Evolutionary conservation across 1,139 yeast genomes (phyloP).

Genomic region (Meyerozyma elateridarum): DNA sequence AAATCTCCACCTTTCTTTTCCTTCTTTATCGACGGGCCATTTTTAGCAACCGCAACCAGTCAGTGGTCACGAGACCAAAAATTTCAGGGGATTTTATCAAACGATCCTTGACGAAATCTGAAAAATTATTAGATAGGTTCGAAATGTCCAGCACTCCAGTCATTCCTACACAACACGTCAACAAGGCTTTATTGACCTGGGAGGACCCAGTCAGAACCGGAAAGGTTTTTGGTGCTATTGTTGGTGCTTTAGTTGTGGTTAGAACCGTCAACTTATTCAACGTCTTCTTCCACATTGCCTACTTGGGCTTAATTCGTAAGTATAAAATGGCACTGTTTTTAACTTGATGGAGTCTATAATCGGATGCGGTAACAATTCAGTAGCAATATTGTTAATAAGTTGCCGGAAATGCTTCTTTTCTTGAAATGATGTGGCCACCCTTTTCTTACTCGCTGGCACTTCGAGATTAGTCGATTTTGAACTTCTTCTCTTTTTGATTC

Average conservation of each 20-base stretch:
- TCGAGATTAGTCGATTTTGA: too few species aligned
- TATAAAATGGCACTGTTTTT: constrained; percentile 15
- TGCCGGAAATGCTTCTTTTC: too few species aligned
- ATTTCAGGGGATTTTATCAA: constrained; percentile 2
- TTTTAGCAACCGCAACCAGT: constrained; percentile 3
- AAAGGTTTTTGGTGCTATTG: constrained; percentile 63
- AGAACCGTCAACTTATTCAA: constrained; percentile 70
- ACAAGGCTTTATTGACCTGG: constrained; percentile 62
- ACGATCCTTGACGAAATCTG: not conserved
- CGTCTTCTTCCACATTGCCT: constrained; percentile 54
- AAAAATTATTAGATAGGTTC: too few species aligned
- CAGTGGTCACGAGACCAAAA: constrained; percentile 3
- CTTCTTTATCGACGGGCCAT: too few species aligned
- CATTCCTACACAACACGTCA: constrained; percentile 6
- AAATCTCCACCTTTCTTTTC: too few species aligned
- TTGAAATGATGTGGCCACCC: too few species aligned
- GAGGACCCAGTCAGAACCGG: constrained; percentile 75
- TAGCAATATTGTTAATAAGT: too few species aligned
- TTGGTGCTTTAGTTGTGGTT: constrained; percentile 56
- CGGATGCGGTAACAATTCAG: too few species aligned
- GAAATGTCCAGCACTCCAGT: constrained; percentile 11
- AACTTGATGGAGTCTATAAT: too few species aligned
- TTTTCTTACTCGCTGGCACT: too few species aligned
- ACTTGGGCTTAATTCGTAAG: constrained; percentile 44
- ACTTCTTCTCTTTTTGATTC: too few species aligned